Evolutionary conservation across 139 green algal species (phyloP).

Genomic region (Ulvella scutata): DNA sequence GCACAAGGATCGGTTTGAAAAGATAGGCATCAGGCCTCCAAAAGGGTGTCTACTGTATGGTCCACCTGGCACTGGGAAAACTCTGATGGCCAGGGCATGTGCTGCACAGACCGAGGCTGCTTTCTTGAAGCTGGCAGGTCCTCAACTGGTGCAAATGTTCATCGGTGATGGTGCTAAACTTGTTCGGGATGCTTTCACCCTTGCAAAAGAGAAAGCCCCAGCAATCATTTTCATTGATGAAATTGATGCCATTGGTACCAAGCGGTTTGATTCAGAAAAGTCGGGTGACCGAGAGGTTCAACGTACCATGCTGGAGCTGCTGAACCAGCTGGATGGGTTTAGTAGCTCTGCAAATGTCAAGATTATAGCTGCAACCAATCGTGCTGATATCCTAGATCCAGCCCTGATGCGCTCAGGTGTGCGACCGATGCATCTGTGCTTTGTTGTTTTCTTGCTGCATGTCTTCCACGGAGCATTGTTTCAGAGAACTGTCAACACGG

Average conservation of each 20-base stretch:
- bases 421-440: not conserved
- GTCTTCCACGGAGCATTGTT: not conserved
- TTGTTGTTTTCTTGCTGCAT: too few species aligned
- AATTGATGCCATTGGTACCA: conserved; percentile 79
- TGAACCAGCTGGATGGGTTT: conserved; percentile 97
- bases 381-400: conserved; percentile 95
- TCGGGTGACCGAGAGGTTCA: conserved; percentile 92
- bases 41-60: conserved; percentile 90
- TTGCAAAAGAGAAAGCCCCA: conserved; percentile 97
- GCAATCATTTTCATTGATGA: conserved; percentile 99
- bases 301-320: conserved; percentile 94
- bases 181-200: conserved; percentile 90
- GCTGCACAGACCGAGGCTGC: conserved; percentile 96
- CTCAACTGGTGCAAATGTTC: conserved; percentile 97
- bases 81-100: conserved; percentile 80
- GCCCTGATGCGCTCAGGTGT: conserved; percentile 81
- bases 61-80: conserved; percentile 90
- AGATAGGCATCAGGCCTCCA: conserved; percentile 86
- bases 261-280: conserved; percentile 89
- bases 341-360: conserved; percentile 75
- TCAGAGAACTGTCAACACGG: not conserved
- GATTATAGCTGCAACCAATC: conserved; percentile 96
- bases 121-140: conserved; percentile 95
- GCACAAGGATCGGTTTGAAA: conserved; percentile 83
- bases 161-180: conserved; percentile 98